Base-by-base conservation (phyloP, 2,329 filamentous ascomycete genomes). In the Trichoderma atroviride region DNA sequence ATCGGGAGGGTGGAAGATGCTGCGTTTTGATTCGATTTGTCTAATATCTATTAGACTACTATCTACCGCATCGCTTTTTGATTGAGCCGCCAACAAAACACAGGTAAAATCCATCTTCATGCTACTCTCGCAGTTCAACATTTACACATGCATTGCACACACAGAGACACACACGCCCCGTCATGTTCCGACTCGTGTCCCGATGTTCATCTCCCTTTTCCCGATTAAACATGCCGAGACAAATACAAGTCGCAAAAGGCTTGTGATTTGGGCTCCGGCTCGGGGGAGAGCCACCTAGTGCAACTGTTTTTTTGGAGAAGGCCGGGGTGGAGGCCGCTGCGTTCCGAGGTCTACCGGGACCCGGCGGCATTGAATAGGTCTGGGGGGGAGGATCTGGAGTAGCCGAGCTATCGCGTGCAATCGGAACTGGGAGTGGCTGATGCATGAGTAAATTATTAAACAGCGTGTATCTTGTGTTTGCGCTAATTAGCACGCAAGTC, bases 261-360 rank as follows among this genome's bases (percentile, higher is more conserved):
- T 69, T 69, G 67, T 69, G 67, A 64, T 53, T 56, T 14, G 29
- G 19, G n/a, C 16, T 22, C 31, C 24, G 52, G 27, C 29, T 31
- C 9, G 55, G 55, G 55, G 16, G 9, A 13, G 11, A 19, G 11
- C 10, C 2, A 35, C 33, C 33, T n/a, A n/a, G 27, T 57, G 14
- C 1, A 10, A 2, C 19, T 50, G 43, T 4, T 1, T 2, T 33
- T 31, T 63, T 63, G 50, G 24, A 29, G 24, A 50, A 50, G 22
- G 47, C 22, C 47, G 47, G 47, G 47, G 47, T 50, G 24, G 52
- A 7, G 19, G 24, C 52, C 63, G 63, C 24, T 69, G 52, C 27
- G 53, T 69, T 69, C 68, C 68, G 68, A 69, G 68, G 68, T 69
- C 56, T 55, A 33, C 68, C 68, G 68, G 68, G 31, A 10, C 37